Evolutionary conservation across 2,329 filamentous ascomycete species (phyloP).

Genomic region (Fusarium austroafricanum): DNA sequence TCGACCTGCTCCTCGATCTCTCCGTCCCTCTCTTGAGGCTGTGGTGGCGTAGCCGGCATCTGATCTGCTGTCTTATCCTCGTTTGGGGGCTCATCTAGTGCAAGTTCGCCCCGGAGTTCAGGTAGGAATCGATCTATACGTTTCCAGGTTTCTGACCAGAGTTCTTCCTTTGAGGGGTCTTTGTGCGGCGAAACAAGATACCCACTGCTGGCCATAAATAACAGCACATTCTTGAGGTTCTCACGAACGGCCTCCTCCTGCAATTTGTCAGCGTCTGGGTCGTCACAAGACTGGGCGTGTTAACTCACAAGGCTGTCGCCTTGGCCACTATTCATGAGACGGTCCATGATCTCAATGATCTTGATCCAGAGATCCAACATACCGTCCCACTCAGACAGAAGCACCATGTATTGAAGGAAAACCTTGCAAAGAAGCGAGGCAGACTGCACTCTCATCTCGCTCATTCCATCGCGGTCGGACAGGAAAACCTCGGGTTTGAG

Average conservation of each 20-base stretch:
- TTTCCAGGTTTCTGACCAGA: slow-evolving; percentile 74
- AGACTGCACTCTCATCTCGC: slow-evolving; percentile 91
- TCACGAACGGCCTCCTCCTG: slow-evolving; percentile 96
- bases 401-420: slow-evolving; percentile 90
- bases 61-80: slow-evolving; percentile 12
- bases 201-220: slow-evolving; percentile 93
- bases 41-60: background rate
- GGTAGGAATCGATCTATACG: slow-evolving; percentile 74
- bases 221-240: slow-evolving; percentile 92
- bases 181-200: slow-evolving; percentile 79
- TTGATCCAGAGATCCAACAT: slow-evolving; percentile 93
- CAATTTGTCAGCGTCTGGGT: slow-evolving; percentile 21
- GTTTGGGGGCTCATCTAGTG: slow-evolving; percentile 58
- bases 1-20: slow-evolving; percentile 15
- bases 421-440: slow-evolving; percentile 94
- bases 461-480: slow-evolving; percentile 91
- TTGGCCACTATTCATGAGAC: slow-evolving; percentile 94
- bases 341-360: slow-evolving; percentile 94
- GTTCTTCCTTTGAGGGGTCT: slow-evolving; percentile 65
- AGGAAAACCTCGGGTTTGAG: slow-evolving; percentile 96
- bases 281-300: background rate
- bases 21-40: slow-evolving; percentile 4
- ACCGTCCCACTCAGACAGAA: slow-evolving; percentile 85
- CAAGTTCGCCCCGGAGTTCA: slow-evolving; percentile 67
- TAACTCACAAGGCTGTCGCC: slow-evolving; percentile 83